A percentile compares a stretch with the other conserved stretches of the same genome.
Conservation (phyloP, 805 yeast genomes). For the Hanseniaspora hatyaiensis region DNA sequence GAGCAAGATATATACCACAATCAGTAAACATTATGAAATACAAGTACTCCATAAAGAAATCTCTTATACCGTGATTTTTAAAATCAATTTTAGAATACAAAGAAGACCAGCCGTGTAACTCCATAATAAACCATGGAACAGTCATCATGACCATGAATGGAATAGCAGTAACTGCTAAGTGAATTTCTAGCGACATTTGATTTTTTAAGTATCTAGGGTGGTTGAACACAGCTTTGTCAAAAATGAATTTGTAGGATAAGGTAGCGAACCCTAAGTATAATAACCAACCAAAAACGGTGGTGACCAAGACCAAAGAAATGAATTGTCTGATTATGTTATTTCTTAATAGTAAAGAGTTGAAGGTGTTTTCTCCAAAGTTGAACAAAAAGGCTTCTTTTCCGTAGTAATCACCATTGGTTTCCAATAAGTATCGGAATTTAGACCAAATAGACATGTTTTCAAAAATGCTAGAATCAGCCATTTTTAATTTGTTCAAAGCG, state of each 20-base stretch:
- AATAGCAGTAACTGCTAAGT: slow-evolving; percentile 66
- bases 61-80: slow-evolving; percentile 55
- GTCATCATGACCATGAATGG: slow-evolving; percentile 84
- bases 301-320: slow-evolving; percentile 52
- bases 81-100: slow-evolving; percentile 58
- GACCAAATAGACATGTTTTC: slow-evolving; percentile 16
- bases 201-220: slow-evolving; percentile 93
- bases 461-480: slow-evolving; percentile 13
- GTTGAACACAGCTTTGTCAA: slow-evolving; percentile 80
- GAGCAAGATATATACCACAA: slow-evolving; percentile 80
- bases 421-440: slow-evolving; percentile 18
- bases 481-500: slow-evolving; percentile 8
- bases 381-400: slow-evolving; percentile 53
- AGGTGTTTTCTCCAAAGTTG: slow-evolving; percentile 44
- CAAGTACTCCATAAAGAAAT: slow-evolving; percentile 57
- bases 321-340: slow-evolving; percentile 61
- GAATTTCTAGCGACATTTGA: slow-evolving; percentile 76
- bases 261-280: slow-evolving; percentile 66
- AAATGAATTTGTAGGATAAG: slow-evolving; percentile 63
- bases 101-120: slow-evolving; percentile 70
- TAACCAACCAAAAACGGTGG: slow-evolving; percentile 77
- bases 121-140: slow-evolving; percentile 79
- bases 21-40: slow-evolving; percentile 85
- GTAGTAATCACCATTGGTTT: slow-evolving; percentile 36
- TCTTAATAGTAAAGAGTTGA: slow-evolving; percentile 61